Percentiles rank a stretch among this genome's conserved stretches.
These are phyloP conservation scores for Pythium plurisporium DNA, from an alignment of 352 stramenopile species.

Conservation along the genomic window DNA sequence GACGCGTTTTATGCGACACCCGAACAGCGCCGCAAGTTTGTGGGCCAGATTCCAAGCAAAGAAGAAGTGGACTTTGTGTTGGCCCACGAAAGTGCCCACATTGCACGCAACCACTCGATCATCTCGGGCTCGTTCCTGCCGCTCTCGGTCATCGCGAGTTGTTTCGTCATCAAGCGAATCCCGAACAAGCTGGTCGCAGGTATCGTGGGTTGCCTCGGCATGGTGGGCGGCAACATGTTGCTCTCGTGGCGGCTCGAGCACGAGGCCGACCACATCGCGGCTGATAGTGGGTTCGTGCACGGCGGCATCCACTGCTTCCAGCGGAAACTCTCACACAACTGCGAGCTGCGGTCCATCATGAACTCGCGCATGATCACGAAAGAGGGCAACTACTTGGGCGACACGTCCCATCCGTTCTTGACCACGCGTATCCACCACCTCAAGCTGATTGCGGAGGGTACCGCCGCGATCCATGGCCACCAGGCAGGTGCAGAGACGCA, in stretches of 20 bases:
- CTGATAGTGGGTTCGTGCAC: constrained; percentile 53
- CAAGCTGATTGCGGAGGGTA: constrained; percentile 34
- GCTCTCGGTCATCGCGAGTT: constrained; percentile 51
- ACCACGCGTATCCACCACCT: constrained; percentile 71
- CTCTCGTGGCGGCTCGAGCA: constrained; percentile 80
- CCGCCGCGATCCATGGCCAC: constrained; percentile 8
- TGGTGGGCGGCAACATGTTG: constrained; percentile 54
- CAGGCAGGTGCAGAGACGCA: background rate
- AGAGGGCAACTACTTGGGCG: constrained; percentile 75
- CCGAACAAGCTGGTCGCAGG: constrained; percentile 69
- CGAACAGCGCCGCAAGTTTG: constrained; percentile 41
- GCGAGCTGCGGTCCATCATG: constrained; percentile 50
- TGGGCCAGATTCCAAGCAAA: constrained; percentile 42
- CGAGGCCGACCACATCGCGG: constrained; percentile 71
- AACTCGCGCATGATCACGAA: constrained; percentile 72
- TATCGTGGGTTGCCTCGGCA: constrained; percentile 35
- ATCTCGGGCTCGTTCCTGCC: constrained; percentile 57
- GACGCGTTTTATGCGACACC: constrained; percentile 63
- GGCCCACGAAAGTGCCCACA: constrained; percentile 76
- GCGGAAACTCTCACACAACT: constrained; percentile 71
- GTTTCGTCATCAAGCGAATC: constrained; percentile 54
- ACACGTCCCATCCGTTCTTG: constrained; percentile 70
- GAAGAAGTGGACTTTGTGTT: constrained; percentile 84
- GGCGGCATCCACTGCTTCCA: constrained; percentile 77
- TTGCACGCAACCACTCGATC: constrained; percentile 77